Percentiles rank a stretch among this genome's conserved stretches.
These are phyloP conservation scores for Mycena rebaudengoi DNA, from an alignment of 768 basidiomycete genomes.

Conservation along the genomic window DNA sequence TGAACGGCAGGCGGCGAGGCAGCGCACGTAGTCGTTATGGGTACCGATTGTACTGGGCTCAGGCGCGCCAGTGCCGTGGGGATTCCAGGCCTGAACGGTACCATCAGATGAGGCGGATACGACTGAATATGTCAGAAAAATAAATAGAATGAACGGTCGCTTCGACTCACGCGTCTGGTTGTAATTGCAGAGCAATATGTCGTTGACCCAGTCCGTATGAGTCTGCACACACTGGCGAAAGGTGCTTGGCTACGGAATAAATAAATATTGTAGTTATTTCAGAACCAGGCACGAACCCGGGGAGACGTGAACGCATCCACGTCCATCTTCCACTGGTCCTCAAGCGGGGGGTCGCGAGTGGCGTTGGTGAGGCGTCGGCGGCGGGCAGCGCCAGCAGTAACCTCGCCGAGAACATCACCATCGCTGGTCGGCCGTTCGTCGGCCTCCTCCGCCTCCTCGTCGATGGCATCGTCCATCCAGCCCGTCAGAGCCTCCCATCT, in stretches of 20 bases:
- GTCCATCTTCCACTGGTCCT: slow-evolving; percentile 86
- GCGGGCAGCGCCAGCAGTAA: slow-evolving; percentile 42
- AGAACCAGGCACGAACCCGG: slow-evolving; percentile 54
- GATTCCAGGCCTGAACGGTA: slow-evolving; percentile 92
- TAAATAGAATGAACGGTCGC: not conserved
- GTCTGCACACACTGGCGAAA: slow-evolving; percentile 91
- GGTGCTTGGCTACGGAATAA: slow-evolving; percentile 52
- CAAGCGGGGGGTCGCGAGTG: slow-evolving; percentile 60
- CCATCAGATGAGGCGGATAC: slow-evolving; percentile 97
- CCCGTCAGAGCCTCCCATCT: slow-evolving; percentile 88
- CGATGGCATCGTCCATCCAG: slow-evolving; percentile 76
- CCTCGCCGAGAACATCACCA: slow-evolving; percentile 82
- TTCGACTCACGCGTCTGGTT: slow-evolving; percentile 80
- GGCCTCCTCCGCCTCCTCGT: slow-evolving; percentile 71
- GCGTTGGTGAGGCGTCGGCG: slow-evolving; percentile 47
- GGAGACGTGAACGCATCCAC: slow-evolving; percentile 54
- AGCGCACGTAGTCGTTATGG: slow-evolving; percentile 89
- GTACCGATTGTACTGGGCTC: slow-evolving; percentile 76
- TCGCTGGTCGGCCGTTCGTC: slow-evolving; percentile 68
- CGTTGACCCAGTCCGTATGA: slow-evolving; percentile 97
- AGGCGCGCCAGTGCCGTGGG: slow-evolving; percentile 67
- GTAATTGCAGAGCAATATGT: slow-evolving; percentile 88
- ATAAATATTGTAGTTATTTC: slow-evolving; percentile 8
- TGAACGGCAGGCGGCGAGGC: slow-evolving; percentile 76
- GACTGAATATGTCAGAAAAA: slow-evolving; percentile 51